Evolutionary conservation across 805 yeast genomes (phyloP), one percentile per base, ranked within the genome.

Genomic region (Starmerella bombicola): DNA sequence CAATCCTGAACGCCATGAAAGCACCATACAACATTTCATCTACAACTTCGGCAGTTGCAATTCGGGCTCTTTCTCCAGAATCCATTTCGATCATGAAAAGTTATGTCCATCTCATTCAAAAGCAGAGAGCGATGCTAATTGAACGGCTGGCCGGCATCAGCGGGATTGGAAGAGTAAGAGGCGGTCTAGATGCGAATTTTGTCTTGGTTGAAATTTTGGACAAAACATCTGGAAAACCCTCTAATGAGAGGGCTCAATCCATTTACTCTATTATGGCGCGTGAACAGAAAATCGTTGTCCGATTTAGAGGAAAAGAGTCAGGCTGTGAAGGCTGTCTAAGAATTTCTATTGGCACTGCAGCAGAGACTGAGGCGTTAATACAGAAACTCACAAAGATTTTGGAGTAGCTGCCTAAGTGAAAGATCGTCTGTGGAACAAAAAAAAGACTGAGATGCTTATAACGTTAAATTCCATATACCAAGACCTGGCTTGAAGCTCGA

Each of bases 1-100:
- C 60, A 4, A 71, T 81, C 36, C 63, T 91, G 53, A 91, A 91
- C 59, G 74, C 93, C 19, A 78, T 88, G 80, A 91, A 91, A 58
- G 95, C 93, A 28, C 98, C 98, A 2, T 91, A 91, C 63, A 91
- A 88, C 59, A 81, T 91, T 42, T 82, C 95, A 7, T 71, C 84
- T 10, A 65, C 80, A 49, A 76, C 97, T 1, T 68, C 95, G 4
- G 71, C 72, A 41, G 64, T 84, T 32, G 96, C 94, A 0, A 44
- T 67, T 20, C 70, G 86, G 46, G 93, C 96, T 1, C 71, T 88
- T 5, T 63, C 70, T 5, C 55, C 66, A 3, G 69, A 67, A 9
- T 78, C 83, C 23, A 57, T 86, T 35, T 55, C 56, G 4, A 55
- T 61, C 19, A 82, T 86, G 93, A 64, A 71, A 53, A 43, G 53